Conservation (phyloP, 257 asterid species). For the Plantago major region DNA sequence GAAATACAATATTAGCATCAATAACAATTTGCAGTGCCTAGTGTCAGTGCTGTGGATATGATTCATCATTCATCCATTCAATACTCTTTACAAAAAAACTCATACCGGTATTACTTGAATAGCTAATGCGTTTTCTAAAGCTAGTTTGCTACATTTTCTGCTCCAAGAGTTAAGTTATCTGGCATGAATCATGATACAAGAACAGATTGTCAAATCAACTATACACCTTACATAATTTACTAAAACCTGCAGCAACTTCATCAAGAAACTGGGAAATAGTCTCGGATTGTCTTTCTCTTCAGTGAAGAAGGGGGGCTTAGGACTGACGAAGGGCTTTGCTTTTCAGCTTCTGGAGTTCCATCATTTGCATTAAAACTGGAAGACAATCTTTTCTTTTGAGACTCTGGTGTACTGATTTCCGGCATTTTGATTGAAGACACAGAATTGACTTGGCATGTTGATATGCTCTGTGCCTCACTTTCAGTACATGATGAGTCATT, state of each 20-base stretch:
- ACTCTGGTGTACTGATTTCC: constrained; percentile 62
- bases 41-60: too few species aligned
- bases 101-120: too few species aligned
- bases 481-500: constrained; percentile 38
- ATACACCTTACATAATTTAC: constrained; percentile 16
- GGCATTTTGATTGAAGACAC: constrained; percentile 27
- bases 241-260: not conserved
- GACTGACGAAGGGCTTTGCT: constrained; percentile 81
- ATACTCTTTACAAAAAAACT: too few species aligned
- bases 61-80: too few species aligned
- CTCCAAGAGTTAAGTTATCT: too few species aligned
- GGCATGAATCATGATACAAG: too few species aligned
- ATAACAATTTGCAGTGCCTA: too few species aligned
- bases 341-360: constrained; percentile 55
- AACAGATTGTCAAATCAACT: constrained; percentile 1
- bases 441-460: constrained; percentile 16
- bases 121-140: too few species aligned
- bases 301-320: constrained; percentile 78
- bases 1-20: too few species aligned
- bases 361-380: constrained; percentile 36
- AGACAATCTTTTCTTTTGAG: constrained; percentile 44
- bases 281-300: constrained; percentile 77
- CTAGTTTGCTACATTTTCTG: too few species aligned
- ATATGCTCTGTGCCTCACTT: constrained; percentile 15
- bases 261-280: constrained; percentile 59